Percentiles rank a stretch among this genome's conserved stretches.
Conservation (phyloP, 192 early-diverging fungal species). For the Pilobolus umbonatus region DNA sequence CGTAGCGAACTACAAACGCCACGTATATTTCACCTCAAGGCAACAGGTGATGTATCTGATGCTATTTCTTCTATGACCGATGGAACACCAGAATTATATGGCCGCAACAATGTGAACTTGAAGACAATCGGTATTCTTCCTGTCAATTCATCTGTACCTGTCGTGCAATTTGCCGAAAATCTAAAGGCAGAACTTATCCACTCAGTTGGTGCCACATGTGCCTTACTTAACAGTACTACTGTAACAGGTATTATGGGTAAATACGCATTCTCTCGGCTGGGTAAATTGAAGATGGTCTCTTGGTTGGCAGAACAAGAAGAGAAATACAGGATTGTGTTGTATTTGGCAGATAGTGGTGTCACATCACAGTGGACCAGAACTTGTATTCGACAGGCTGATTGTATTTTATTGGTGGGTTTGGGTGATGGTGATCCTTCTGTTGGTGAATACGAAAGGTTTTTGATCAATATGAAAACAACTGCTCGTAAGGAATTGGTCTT, state of each 20-base stretch:
- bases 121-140: constrained; percentile 94
- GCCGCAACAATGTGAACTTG: constrained; percentile 87
- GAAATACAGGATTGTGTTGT: constrained; percentile 78
- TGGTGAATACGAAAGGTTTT: constrained; percentile 88
- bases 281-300: constrained; percentile 83
- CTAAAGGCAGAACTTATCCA: constrained; percentile 67
- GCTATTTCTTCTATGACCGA: constrained; percentile 13
- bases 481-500: constrained; percentile 96
- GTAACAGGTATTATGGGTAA: constrained; percentile 81
- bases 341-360: constrained; percentile 91
- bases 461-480: constrained; percentile 94
- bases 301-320: constrained; percentile 97
- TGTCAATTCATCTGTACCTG: constrained; percentile 72
- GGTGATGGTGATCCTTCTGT: constrained; percentile 86
- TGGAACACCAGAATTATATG: constrained; percentile 31
- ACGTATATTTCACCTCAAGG: not conserved
- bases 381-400: constrained; percentile 95
- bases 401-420: constrained; percentile 88
- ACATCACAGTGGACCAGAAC: constrained; percentile 91
- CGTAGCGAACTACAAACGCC: not conserved
- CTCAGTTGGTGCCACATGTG: constrained; percentile 63
- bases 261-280: constrained; percentile 88
- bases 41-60: not conserved
- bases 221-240: constrained; percentile 74
- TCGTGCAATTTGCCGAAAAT: constrained; percentile 83